Evolutionary conservation across 192 early-diverging fungal genomes (phyloP), one percentile per base, ranked within the genome.

Genomic region (Chytriomyces confervae): DNA sequence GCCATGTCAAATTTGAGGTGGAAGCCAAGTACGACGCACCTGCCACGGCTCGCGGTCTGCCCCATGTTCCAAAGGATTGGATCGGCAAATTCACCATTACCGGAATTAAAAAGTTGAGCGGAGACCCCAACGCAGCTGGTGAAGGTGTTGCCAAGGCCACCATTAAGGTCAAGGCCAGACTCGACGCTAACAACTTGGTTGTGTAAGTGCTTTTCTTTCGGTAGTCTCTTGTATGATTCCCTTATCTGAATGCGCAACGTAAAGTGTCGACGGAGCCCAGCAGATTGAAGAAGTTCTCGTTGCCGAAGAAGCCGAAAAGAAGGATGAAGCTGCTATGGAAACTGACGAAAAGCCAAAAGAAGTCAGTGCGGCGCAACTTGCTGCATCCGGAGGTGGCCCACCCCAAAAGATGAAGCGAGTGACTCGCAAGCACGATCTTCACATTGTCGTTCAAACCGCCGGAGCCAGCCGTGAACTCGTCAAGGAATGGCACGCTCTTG

Each of bases 101-200:
- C 84, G 91, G 93, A 61, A 95, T 99, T 79, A 87, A 86, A 77
- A 77, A 81, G 69, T 57, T 85, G 11, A 77, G 80, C 69, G 82
- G 78, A 5, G 88, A 89, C 50, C 75, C 73, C 23, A 79, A 81
- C 62, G 86, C 82, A 57, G 84, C 70, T 49, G 90, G 89, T 71
- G 91, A 93, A 43, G 80, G 91, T 50, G 70, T 77, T 13, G 79
- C 77, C 44, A 90, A 89, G 76, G 88, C 94, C 60, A 93, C 92
- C 61, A 82, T 99, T 86, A 96, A 95, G 87, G 92, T 97, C 83
- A 97, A 96, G 91, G 92, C 93, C 48, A 88, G 89, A 70, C 87
- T 99, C 76, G 94, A 97, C 80, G 87, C 90, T 69, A 93, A 95
- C 85, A 91, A 69, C 53, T 36, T 85, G 27, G 75, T 85, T 45